Base-by-base conservation (phyloP, 192 early-diverging fungal species). In the Glomus cerebriforme region DNA sequence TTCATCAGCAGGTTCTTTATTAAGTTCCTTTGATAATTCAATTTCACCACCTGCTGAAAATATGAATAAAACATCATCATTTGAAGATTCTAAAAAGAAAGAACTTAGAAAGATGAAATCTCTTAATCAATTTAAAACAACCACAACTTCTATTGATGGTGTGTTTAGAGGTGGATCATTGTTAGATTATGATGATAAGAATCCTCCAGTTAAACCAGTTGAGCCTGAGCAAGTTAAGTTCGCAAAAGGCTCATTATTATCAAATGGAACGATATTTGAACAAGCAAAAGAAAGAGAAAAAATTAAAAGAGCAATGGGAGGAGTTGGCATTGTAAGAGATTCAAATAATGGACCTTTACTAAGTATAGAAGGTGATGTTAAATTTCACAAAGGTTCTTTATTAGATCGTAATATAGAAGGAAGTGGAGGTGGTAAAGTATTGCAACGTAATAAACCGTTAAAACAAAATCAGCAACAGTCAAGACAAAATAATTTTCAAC, bases 311-410 rank as follows among this genome's bases (percentile, higher is more conserved):
- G 63, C 59, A 26, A 22, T 29, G 24, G 34, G 34, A 24, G 77
- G 77, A 59, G n/a, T 62, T 54, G 73, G 73, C 10, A 37, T 24
- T 37, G 35, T 58, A 32, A 60, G 59, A 35, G 54, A 74, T 74
- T 5, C 31, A 34, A 60, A 60, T 60, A 32, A 19, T 59, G 31
- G 17, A 22, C 64, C 39, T 6, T 37, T 58, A 34, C 13, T 78
- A 26, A 27, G 45, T n/a, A 27, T 77, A 27, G 37, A 66, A 32
- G 31, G 67, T 37, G 6, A 26, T 27, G 66, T 69, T 35, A 54
- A 59, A 59, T 78, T 78, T 54, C 1, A 78, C 10, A 78, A 78
- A 58, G 77, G 77, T 15, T 78, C 77, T 37, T 78, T 78, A 59
- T 69, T 78, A 39, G 63, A 29, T 54, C 31, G 37, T n/a, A 78